Percentiles rank a stretch among this genome's conserved stretches.
phyloP scores from a whole-genome alignment of 2,329 filamentous ascomycete genomes.

The Pseudogymnoascus verrucosus region DNA sequence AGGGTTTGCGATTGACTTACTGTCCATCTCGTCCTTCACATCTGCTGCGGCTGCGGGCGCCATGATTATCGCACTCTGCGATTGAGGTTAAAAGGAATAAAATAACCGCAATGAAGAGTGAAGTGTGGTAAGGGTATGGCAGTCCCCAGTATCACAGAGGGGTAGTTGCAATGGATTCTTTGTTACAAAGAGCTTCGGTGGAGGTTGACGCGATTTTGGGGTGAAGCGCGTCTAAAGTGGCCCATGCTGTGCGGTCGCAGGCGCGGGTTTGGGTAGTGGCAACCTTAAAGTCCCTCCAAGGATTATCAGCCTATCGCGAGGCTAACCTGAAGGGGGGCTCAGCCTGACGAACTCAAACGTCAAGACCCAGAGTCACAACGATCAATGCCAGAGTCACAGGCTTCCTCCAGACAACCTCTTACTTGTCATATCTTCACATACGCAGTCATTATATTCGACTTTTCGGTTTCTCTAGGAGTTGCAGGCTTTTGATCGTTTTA shows the following conservation, averaged over 20 bases:
- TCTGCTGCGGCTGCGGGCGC: constrained; percentile 34
- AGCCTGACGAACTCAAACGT: constrained; percentile 6
- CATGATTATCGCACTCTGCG: constrained; percentile 29
- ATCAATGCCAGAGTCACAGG: constrained; percentile 3
- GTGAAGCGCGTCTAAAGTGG: constrained; percentile 10
- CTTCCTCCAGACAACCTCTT: constrained; percentile 4
- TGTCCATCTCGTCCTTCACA: constrained; percentile 42
- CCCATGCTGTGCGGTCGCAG: constrained; percentile 5
- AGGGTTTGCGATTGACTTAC: constrained; percentile 28
- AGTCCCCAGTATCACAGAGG: not conserved
- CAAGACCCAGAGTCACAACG: not conserved
- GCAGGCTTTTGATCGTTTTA: constrained; percentile 3
- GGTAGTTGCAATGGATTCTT: not conserved
- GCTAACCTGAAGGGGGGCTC: constrained; percentile 1
- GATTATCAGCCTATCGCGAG: constrained; percentile 7
- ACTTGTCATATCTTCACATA: not conserved
- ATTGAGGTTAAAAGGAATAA: not conserved
- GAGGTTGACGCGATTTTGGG: constrained; percentile 5
- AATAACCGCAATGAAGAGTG: not conserved
- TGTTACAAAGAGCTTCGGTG: constrained; percentile 4
- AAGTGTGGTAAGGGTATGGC: not conserved
- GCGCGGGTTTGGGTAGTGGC: constrained; percentile 6
- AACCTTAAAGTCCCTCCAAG: constrained; percentile 8
- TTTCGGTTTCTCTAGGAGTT: constrained; percentile 4
- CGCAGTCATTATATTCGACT: constrained; percentile 1